phyloP scores from a whole-genome alignment of 345 rosid species.

The Lepidium didymum region DNA sequence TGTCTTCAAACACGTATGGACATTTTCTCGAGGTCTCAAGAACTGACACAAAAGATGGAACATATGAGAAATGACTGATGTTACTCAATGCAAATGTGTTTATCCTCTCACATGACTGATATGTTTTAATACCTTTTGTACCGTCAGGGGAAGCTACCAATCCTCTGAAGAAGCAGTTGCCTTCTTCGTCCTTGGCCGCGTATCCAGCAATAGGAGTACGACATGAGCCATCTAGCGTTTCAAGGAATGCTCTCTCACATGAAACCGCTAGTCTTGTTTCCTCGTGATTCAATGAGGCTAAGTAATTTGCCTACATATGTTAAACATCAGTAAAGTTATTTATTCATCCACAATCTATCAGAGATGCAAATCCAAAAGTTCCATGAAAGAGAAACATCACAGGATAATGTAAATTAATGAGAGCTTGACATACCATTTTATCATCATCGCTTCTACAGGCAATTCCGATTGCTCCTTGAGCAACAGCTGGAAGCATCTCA shows the following conservation, averaged over 20 bases:
- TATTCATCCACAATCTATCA: neutral
- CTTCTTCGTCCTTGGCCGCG: constrained; percentile 64
- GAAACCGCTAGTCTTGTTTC: constrained; percentile 85
- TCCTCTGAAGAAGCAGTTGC: constrained; percentile 80
- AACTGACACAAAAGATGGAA: constrained; percentile 44
- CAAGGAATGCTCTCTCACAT: constrained; percentile 88
- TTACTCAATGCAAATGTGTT: neutral
- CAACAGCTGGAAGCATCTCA: constrained; percentile 99
- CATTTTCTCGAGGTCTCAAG: constrained; percentile 92
- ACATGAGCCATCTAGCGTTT: constrained; percentile 87
- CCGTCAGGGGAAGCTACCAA: constrained; percentile 97
- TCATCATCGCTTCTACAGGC: constrained; percentile 80
- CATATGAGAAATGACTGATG: constrained; percentile 1
- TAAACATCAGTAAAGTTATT: neutral
- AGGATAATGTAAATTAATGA: neutral
- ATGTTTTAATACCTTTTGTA: constrained; percentile 47
- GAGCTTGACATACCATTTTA: constrained; percentile 57
- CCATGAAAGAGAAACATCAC: neutral
- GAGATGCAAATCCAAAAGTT: neutral
- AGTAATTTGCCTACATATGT: constrained; percentile 51
- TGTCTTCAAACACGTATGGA: constrained; percentile 52
- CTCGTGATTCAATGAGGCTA: constrained; percentile 86
- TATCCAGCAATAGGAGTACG: constrained; percentile 98
- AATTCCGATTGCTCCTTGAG: constrained; percentile 98
- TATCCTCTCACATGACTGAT: neutral